Conservation (phyloP, 2,329 filamentous ascomycete species). For the Aspergillus awamori region DNA sequence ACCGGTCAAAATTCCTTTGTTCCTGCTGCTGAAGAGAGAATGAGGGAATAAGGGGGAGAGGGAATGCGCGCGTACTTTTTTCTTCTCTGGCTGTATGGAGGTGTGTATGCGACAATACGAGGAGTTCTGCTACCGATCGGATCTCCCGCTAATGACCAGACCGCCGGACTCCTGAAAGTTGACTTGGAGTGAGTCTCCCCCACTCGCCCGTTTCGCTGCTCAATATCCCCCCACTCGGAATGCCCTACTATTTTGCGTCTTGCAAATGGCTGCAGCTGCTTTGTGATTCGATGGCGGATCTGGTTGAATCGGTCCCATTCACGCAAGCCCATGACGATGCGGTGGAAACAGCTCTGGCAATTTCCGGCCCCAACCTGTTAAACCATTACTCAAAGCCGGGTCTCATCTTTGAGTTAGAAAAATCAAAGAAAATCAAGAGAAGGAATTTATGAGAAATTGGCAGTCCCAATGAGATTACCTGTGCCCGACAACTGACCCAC, state of each 20-base stretch:
- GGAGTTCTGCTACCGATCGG: constrained; percentile 15
- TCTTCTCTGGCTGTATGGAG: not conserved
- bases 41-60: constrained; percentile 1
- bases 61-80: not conserved
- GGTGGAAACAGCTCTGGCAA: constrained; percentile 1
- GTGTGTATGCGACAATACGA: constrained; percentile 12
- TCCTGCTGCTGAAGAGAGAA: not conserved
- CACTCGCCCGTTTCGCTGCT: constrained; percentile 18
- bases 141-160: constrained; percentile 33
- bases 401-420: constrained; percentile 5
- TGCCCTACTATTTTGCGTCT: not conserved
- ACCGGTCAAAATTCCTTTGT: not conserved
- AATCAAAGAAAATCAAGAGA: not conserved
- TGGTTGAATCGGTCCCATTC: not conserved
- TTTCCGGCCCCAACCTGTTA: constrained; percentile 1
- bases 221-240: constrained; percentile 15
- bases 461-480: not conserved
- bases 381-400: not conserved
- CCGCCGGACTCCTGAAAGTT: constrained; percentile 28
- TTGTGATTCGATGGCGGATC: not conserved
- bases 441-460: not conserved
- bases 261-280: not conserved
- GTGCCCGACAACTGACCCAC: not conserved
- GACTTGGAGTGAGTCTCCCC: not conserved
- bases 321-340: constrained; percentile 1